Conservation (phyloP, 1,284 basidiomycete species). For the Melampsora medusae region DNA sequence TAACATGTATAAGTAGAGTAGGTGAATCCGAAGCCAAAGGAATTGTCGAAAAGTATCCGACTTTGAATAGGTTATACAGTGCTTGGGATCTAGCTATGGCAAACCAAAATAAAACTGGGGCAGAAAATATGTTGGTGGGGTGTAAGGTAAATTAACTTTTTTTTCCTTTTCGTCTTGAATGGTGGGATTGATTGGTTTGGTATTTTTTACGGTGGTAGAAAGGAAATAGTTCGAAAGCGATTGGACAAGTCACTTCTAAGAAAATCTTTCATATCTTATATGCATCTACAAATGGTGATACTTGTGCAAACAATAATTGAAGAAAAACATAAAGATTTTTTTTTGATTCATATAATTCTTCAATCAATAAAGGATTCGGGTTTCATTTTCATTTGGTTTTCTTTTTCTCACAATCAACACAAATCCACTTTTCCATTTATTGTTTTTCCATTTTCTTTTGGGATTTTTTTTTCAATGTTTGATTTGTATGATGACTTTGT, state of each 20-base stretch:
- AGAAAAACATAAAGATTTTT: not conserved
- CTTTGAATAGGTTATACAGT: conserved; percentile 12
- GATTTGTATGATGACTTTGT: not conserved
- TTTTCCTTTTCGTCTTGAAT: not conserved
- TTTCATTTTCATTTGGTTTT: not conserved
- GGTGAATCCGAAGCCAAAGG: conserved; percentile 35
- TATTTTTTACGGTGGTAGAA: conserved; percentile 7
- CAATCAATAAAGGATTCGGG: too few relatives aligned
- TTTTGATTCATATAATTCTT: not conserved
- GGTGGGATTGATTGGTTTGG: not conserved
- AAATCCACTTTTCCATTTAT: not conserved
- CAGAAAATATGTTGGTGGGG: conserved; percentile 31
- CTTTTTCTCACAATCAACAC: too few relatives aligned
- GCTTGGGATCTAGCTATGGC: conserved; percentile 20
- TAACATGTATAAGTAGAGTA: conserved; percentile 23
- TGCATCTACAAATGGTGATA: conserved; percentile 17
- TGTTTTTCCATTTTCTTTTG: not conserved
- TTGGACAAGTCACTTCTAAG: conserved; percentile 34
- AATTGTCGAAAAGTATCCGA: conserved; percentile 22
- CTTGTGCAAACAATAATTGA: conserved; percentile 3
- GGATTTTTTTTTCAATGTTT: not conserved
- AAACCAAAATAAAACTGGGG: not conserved
- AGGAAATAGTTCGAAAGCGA: conserved; percentile 9
- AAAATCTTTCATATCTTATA: conserved; percentile 33
- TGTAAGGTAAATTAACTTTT: conserved; percentile 21